A percentile compares a stretch with the other conserved stretches of the same genome.
These are phyloP conservation scores for Podospora conica DNA, from an alignment of 495 filamentous ascomycete species.

Conservation along the genomic window DNA sequence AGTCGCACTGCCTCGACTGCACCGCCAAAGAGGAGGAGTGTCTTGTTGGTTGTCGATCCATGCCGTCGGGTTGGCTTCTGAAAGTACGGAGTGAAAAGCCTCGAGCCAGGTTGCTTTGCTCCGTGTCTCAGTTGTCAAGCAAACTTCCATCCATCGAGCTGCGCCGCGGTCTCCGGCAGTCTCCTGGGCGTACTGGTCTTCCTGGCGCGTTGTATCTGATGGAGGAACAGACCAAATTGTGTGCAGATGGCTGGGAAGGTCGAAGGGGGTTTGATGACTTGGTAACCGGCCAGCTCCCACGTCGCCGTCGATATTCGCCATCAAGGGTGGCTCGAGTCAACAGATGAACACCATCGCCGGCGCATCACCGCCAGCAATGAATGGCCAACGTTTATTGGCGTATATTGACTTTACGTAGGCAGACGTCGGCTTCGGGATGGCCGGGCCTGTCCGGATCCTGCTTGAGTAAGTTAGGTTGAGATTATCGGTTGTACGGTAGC, in stretches of 20 bases:
- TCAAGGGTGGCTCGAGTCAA: neutral
- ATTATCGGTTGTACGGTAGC: neutral
- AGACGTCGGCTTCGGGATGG: neutral
- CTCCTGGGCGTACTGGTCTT: neutral
- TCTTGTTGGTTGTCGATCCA: neutral
- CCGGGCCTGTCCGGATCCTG: neutral
- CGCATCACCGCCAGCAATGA: neutral
- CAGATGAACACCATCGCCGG: neutral
- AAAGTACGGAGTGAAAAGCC: neutral
- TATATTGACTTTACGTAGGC: neutral
- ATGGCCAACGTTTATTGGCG: neutral
- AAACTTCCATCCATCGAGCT: neutral
- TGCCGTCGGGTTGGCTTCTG: neutral
- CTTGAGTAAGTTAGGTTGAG: neutral
- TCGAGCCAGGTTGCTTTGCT: neutral
- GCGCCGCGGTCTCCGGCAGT: neutral
- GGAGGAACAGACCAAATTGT: neutral
- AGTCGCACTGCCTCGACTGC: neutral
- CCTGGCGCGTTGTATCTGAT: neutral
- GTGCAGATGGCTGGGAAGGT: neutral
- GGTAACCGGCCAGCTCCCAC: neutral
- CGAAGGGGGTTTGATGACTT: neutral
- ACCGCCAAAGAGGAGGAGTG: neutral
- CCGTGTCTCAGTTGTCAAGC: neutral
- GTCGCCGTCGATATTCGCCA: neutral